phyloP scores from a whole-genome alignment of 1,284 basidiomycete species.

The Sanguinoderma infundibulare region DNA sequence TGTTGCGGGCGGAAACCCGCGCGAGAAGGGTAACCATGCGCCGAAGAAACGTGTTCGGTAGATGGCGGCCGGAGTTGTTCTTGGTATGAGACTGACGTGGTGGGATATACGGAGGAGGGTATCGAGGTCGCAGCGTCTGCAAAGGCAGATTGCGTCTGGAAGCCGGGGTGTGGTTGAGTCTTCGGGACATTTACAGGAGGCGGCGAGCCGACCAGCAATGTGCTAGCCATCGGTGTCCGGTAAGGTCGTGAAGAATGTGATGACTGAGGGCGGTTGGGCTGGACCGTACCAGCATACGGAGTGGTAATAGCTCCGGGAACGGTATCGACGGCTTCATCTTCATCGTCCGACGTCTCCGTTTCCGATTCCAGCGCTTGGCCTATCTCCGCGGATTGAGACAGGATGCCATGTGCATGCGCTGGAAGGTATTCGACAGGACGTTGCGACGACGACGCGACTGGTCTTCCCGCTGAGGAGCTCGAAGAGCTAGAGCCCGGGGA shows the following conservation, averaged over 20 bases:
- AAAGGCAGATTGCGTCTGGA: constrained; percentile 76
- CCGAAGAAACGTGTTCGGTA: constrained; percentile 40
- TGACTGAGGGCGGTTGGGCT: constrained; percentile 65
- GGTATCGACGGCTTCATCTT: constrained; percentile 48
- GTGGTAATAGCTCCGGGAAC: constrained; percentile 37
- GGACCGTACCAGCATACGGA: constrained; percentile 36
- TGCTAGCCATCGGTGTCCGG: constrained; percentile 74
- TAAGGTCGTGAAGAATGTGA: constrained; percentile 75
- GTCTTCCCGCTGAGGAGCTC: constrained; percentile 57
- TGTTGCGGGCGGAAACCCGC: constrained; percentile 39
- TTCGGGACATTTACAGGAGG: constrained; percentile 48
- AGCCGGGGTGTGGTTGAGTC: constrained; percentile 71
- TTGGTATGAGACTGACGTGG: constrained; percentile 41
- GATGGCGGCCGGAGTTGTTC: constrained; percentile 30
- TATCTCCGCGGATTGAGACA: constrained; percentile 4
- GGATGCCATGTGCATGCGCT: constrained; percentile 26
- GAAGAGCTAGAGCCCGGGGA: constrained; percentile 65
- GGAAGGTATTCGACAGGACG: constrained; percentile 26
- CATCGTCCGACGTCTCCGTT: constrained; percentile 43
- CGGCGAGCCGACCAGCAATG: constrained; percentile 59
- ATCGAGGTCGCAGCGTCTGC: constrained; percentile 48
- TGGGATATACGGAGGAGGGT: constrained; percentile 42
- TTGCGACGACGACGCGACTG: constrained; percentile 35
- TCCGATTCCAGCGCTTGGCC: constrained; percentile 21
- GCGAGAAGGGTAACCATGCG: constrained; percentile 25